Conservation (phyloP, 257 asterid species). For the Fraxinus americana region DNA sequence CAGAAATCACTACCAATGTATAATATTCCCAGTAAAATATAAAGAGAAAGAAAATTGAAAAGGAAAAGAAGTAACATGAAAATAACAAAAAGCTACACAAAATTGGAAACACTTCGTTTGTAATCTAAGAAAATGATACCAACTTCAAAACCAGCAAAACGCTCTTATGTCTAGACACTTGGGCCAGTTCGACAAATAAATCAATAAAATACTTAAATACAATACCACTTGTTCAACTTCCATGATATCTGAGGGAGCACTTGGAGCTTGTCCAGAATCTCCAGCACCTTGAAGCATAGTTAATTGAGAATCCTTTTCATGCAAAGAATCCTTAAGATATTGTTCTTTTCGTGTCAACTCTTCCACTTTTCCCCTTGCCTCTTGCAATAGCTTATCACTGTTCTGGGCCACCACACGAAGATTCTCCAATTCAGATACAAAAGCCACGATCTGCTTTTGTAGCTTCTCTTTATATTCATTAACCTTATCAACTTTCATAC, state of each 20-base stretch:
- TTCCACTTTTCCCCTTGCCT: slow-evolving; percentile 70
- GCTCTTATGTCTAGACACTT: slow-evolving; percentile 4
- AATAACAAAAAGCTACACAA: not conserved
- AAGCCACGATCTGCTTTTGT: slow-evolving; percentile 61
- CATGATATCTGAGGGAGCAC: slow-evolving; percentile 70
- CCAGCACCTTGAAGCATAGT: slow-evolving; percentile 58
- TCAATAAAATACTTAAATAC: slow-evolving; percentile 26
- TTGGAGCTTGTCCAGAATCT: slow-evolving; percentile 58
- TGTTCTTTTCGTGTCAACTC: slow-evolving; percentile 63
- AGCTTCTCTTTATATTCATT: slow-evolving; percentile 54
- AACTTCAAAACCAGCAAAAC: not conserved
- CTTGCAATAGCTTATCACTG: slow-evolving; percentile 59
- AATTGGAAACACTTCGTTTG: slow-evolving; percentile 3
- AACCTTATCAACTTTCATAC: slow-evolving; percentile 38
- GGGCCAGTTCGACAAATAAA: slow-evolving; percentile 20
- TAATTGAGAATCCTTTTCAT: slow-evolving; percentile 72
- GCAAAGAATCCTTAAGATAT: slow-evolving; percentile 65
- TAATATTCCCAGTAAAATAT: slow-evolving; percentile 19
- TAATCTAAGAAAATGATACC: not conserved
- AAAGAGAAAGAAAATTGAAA: not conserved
- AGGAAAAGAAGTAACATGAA: not conserved
- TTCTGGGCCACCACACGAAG: slow-evolving; percentile 62
- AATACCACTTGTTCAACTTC: slow-evolving; percentile 87
- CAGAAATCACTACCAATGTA: slow-evolving; percentile 26
- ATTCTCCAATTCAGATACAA: slow-evolving; percentile 79